phyloP scores from a whole-genome alignment of 2,329 filamentous ascomycete genomes.

The Phaeophleospora eucalypticola region DNA sequence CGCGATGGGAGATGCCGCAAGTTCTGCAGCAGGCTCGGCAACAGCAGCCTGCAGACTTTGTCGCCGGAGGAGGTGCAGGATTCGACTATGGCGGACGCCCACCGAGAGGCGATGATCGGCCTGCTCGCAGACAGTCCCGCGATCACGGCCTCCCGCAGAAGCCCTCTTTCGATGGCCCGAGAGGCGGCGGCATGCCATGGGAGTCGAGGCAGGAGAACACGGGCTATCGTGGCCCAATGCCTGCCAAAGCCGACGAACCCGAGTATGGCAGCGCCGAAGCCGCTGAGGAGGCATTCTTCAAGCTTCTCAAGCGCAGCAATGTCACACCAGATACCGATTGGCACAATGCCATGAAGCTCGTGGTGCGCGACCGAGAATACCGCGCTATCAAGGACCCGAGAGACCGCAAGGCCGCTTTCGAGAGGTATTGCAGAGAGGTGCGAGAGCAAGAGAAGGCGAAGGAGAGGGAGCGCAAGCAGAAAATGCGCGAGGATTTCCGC shows the following conservation, averaged over 20 bases:
- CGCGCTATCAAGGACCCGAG: conserved; percentile 88
- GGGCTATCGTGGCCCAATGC: conserved; percentile 33
- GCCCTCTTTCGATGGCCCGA: conserved; percentile 30
- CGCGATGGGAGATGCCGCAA: conserved; percentile 84
- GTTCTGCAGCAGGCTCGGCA: conserved; percentile 17
- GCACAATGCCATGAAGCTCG: conserved; percentile 80
- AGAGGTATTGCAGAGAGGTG: conserved; percentile 90
- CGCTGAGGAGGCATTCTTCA: conserved; percentile 88
- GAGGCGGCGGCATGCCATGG: conserved; percentile 29
- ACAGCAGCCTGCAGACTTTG: conserved; percentile 43
- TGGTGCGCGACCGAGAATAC: conserved; percentile 88
- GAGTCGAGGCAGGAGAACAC: conserved; percentile 29
- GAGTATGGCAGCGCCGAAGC: conserved; percentile 79
- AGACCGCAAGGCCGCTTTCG: conserved; percentile 84
- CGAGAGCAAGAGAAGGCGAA: conserved; percentile 89
- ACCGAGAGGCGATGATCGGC: conserved; percentile 26
- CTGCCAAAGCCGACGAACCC: conserved; percentile 44
- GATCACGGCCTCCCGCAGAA: conserved; percentile 43
- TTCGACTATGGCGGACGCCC: conserved; percentile 26
- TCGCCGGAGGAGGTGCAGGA: conserved; percentile 52
- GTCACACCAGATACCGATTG: conserved; percentile 91
- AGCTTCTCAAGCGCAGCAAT: conserved; percentile 77
- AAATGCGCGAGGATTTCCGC: conserved; percentile 88
- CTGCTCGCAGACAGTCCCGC: conserved; percentile 25
- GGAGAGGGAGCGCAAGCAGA: conserved; percentile 86